These are phyloP conservation scores for Taphrina pruni DNA, from an alignment of 1,139 yeast genomes.

Conservation along the genomic window DNA sequence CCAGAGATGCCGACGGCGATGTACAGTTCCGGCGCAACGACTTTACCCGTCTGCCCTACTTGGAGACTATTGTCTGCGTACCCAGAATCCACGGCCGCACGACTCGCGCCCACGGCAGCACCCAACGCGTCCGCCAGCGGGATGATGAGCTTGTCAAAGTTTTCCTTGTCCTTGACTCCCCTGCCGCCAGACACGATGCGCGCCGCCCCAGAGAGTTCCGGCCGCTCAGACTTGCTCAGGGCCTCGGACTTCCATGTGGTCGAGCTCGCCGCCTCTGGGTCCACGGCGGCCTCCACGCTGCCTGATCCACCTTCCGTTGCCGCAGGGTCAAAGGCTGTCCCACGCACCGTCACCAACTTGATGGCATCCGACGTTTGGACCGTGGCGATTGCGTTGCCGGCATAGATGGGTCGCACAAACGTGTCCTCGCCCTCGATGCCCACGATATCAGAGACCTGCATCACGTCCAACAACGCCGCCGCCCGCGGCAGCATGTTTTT, in stretches of 20 bases:
- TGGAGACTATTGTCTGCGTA: conserved; percentile 96
- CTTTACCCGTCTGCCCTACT: conserved; percentile 98
- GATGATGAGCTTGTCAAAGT: conserved; percentile 73
- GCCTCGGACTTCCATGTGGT: conserved; percentile 72
- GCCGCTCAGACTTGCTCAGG: conserved; percentile 79
- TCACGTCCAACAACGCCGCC: conserved; percentile 82
- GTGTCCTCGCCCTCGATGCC: conserved; percentile 70
- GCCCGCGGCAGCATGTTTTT: conserved; percentile 85
- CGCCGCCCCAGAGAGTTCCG: conserved; percentile 84
- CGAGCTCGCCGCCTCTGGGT: conserved; percentile 50
- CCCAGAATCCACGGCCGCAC: conserved; percentile 97
- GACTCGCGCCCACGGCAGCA: conserved; percentile 96
- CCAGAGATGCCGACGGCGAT: conserved; percentile 94
- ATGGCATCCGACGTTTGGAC: conserved; percentile 71
- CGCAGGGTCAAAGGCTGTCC: conserved; percentile 77
- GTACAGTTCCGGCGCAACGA: conserved; percentile 94
- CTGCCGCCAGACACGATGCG: conserved; percentile 91
- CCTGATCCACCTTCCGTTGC: conserved; percentile 55
- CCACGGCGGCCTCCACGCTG: conserved; percentile 61
- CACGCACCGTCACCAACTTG: conserved; percentile 75
- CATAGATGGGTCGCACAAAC: conserved; percentile 91
- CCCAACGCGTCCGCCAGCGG: conserved; percentile 85
- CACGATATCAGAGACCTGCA: conserved; percentile 83
- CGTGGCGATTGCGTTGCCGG: conserved; percentile 91
- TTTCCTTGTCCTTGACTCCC: conserved; percentile 87